Evolutionary conservation across 495 filamentous ascomycete species (phyloP), one percentile per base, ranked within the genome.

Genomic region (Aspergillus conjunctus): DNA sequence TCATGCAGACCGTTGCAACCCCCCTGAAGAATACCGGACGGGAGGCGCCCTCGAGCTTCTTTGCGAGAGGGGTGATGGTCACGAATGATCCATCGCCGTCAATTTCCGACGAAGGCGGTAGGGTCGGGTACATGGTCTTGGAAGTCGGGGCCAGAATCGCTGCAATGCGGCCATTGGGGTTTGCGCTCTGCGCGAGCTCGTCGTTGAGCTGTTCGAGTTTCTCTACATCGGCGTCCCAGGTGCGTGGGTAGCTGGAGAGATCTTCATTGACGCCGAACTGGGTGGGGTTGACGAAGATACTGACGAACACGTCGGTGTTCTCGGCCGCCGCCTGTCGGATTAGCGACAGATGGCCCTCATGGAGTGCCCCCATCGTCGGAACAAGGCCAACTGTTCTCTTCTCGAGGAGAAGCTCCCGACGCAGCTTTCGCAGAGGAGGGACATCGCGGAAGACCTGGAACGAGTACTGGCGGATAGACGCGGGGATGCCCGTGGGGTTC

Each of bases 1-100:
- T 98, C 88, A 92, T 93, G 75, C 92, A 96, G 11, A 98, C 89
- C 11, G 95, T 98, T 26, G 94, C 93, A 22, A 98, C 94, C 6
- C 94, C 94, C 21, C 95, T 79, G 72, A 98, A 98, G 75, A 98
- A 98, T 14, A 95, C 93, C 4, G 94, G 94, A n/a, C 94, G 78
- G 8, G 87, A 89, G 7, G 82, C 81, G 14, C 94, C 94, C 74
- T 98, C 94, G 4, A 98, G 79, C 46, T 91, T 81, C 51, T 83
- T 85, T 8, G 85, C 85, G 2, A 98, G 74, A 0, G 95, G 95
- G 2, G 91, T 93, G 59, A 98, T 89, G 1, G 85, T 93, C n/a
- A 98, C 91, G 66, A 98, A 98, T 8, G 91, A 93, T 4, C 95
- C 94, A 37, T 88, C 79, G 30, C 86, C 88, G 58, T 88, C 76